These are phyloP conservation scores for Paramecium pentaurelia DNA, from an alignment of 73 alveolate species.

Conservation along the genomic window DNA sequence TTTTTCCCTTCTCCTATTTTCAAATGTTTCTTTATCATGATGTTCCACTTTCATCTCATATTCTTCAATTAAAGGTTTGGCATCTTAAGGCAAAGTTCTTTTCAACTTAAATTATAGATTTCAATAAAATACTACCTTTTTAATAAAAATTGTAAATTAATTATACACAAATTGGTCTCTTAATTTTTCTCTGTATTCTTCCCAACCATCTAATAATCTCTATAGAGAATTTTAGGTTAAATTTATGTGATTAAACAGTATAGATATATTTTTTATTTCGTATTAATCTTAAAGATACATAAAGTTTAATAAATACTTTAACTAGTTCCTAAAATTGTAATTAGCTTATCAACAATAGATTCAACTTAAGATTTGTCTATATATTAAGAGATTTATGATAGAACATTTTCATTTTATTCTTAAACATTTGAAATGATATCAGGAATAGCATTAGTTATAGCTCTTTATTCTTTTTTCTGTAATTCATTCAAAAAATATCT, in stretches of 20 bases:
- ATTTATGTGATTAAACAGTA: background rate
- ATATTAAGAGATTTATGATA: background rate
- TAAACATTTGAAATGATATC: background rate
- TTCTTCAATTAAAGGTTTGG: slow-evolving; percentile 26
- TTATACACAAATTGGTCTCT: background rate
- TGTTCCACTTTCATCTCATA: background rate
- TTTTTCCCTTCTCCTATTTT: background rate
- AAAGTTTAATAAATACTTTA: background rate
- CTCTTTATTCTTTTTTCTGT: slow-evolving; percentile 41
- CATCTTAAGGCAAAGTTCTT: background rate
- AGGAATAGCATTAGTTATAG: slow-evolving; percentile 45
- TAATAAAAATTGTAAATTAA: background rate
- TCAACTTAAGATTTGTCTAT: background rate
- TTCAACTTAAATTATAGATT: background rate
- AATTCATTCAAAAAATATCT: slow-evolving; percentile 47
- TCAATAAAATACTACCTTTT: background rate
- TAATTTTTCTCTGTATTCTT: background rate
- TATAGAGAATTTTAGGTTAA: background rate
- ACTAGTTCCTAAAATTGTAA: background rate
- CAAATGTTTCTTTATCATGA: slow-evolving; percentile 40
- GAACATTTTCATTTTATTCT: background rate
- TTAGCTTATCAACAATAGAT: background rate
- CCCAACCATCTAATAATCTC: background rate
- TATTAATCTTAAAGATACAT: background rate
- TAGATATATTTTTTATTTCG: background rate